A percentile compares a stretch with the other conserved stretches of the same genome.
These are phyloP conservation scores for Trichophyton simii DNA, from an alignment of 2,329 filamentous ascomycete genomes.

Conservation along the genomic window DNA sequence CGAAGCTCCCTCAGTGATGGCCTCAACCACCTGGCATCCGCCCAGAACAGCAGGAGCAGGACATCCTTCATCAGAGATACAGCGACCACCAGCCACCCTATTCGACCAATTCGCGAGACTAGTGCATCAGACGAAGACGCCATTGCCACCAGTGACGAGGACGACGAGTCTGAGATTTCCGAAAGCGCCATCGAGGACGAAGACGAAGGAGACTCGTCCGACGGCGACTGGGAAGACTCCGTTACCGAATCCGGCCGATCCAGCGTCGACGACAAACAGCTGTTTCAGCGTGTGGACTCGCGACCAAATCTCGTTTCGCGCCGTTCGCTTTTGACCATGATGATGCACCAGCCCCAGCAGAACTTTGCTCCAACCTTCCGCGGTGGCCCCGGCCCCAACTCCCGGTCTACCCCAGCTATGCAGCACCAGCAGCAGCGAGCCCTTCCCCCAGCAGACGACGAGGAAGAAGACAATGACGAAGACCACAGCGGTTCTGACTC, in stretches of 20 bases:
- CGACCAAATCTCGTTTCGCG: constrained; percentile 71
- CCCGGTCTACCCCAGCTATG: constrained; percentile 33
- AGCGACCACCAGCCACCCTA: constrained; percentile 50
- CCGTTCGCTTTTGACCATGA: constrained; percentile 76
- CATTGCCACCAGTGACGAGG: constrained; percentile 49
- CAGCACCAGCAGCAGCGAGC: constrained; percentile 30
- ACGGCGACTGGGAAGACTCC: constrained; percentile 49
- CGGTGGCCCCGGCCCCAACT: constrained; percentile 9
- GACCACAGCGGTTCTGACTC: constrained; percentile 39
- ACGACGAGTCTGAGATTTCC: constrained; percentile 52
- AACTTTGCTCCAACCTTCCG: constrained; percentile 40
- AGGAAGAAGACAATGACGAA: constrained; percentile 46
- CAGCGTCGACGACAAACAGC: constrained; percentile 63
- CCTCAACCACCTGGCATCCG: constrained; percentile 33
- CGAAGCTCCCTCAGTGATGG: constrained; percentile 45
- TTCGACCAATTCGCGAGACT: constrained; percentile 47
- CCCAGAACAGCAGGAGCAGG: constrained; percentile 64
- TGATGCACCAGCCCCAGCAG: constrained; percentile 70
- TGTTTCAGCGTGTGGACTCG: constrained; percentile 88
- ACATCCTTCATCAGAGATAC: constrained; percentile 65
- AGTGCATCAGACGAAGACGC: constrained; percentile 44
- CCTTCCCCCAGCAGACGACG: constrained; percentile 48
- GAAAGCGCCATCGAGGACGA: constrained; percentile 71
- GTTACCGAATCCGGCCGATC: constrained; percentile 72
- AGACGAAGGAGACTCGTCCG: constrained; percentile 39